Evolutionary conservation across 495 filamentous ascomycete genomes (phyloP), one percentile per base, ranked within the genome.

Genomic region (Tuber aestivum): DNA sequence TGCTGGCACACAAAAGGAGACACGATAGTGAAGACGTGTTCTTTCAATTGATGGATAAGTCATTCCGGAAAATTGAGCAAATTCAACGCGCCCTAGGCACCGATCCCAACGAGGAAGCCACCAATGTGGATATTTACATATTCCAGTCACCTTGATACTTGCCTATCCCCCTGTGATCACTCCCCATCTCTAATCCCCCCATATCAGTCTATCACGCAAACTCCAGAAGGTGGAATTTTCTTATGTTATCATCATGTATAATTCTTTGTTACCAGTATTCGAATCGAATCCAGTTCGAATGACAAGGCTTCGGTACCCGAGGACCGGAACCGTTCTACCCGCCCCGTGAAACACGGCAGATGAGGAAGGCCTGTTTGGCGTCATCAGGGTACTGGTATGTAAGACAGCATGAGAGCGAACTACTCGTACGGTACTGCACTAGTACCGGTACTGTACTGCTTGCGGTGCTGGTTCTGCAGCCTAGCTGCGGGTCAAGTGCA

Each of bases 21-120:
- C 95, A 99, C 84, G 89, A 91, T 23, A 93, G 91, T 74, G 95
- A 99, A 84, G 85, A 86, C 21, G 85, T 90, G 3, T 92, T 97
- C 82, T 97, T 95, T 82, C 88, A 91, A 21, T 83, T 97, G 71
- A 92, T 97, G 89, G 74, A 42, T 14, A 18, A 61, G 37, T n/a
- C 48, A 41, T 79, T 79, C 71, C 61, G 37, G 44, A 50, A 70
- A 61, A 73, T 76, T 61, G 78, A 79, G 70, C 73, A 38, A 45
- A 70, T 79, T 48, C 56, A 65, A 35, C 27, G 27, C 56, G 56
- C 56, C 14, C 56, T 65, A 27, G 56, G 56, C 56, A 65, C 56
- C 27, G 14, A 65, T 18, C 35, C 56, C 32, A 65, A 35, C 27
- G 27, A 18, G 56, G 56, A 65, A 35, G 56, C 56, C 56, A 65